Percentiles rank a stretch among this genome's conserved stretches.
Conservation (phyloP, 2,329 filamentous ascomycete genomes). For the Furcasterigmium furcatum region DNA sequence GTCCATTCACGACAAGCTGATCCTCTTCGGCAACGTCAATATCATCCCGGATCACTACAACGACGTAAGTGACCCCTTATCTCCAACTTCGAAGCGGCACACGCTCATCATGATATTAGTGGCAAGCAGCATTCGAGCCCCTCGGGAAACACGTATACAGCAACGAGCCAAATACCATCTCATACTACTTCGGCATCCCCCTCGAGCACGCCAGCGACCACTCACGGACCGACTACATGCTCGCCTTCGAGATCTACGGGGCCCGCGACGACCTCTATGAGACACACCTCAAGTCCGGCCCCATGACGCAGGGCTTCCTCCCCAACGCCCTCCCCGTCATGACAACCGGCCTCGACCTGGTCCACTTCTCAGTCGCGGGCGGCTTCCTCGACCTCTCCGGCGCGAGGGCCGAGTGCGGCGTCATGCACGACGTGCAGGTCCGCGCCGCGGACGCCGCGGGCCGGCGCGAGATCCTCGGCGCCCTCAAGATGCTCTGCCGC, state of each 20-base stretch:
- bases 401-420: slow-evolving; percentile 14
- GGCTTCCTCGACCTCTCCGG: slow-evolving; percentile 17
- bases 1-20: too few species aligned
- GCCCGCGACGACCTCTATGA: slow-evolving; percentile 16
- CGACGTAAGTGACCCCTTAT: too few species aligned
- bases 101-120: too few species aligned
- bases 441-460: slow-evolving; percentile 8
- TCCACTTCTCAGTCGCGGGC: slow-evolving; percentile 15
- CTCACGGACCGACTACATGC: slow-evolving; percentile 17
- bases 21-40: too few species aligned
- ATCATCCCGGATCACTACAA: too few species aligned
- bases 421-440: slow-evolving; percentile 18
- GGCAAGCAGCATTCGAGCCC: slow-evolving; percentile 35
- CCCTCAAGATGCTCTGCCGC: slow-evolving; percentile 11
- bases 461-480: slow-evolving; percentile 11
- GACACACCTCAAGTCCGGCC: slow-evolving; percentile 15
- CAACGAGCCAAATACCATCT: slow-evolving; percentile 29
- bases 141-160: slow-evolving; percentile 29
- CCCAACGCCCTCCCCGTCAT: slow-evolving; percentile 14
- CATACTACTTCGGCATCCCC: slow-evolving; percentile 40
- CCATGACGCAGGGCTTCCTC: slow-evolving; percentile 16
- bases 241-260: slow-evolving; percentile 17
- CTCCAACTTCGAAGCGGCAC: too few species aligned
- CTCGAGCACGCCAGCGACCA: slow-evolving; percentile 15
- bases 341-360: slow-evolving; percentile 18